Base-by-base conservation (phyloP, 495 filamentous ascomycete species). In the Lophiotrema nucula region DNA sequence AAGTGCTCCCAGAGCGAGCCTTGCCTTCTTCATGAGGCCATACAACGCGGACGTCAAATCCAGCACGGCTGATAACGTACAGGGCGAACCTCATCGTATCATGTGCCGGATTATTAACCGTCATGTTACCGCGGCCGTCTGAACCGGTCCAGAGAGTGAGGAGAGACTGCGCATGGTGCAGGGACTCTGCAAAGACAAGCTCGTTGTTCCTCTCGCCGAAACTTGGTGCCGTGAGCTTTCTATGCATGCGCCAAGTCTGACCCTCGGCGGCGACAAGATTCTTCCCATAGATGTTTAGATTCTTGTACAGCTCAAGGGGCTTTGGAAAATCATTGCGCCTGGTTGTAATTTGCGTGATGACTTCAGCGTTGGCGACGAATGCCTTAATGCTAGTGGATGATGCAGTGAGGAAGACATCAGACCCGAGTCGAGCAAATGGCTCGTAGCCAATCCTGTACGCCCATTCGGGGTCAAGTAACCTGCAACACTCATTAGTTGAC, bases 121-220 rank as follows among this genome's bases (percentile, higher is more conserved):
- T 81, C 31, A 67, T 68, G 43, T 72, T 75, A 8, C 58, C 69
- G 16, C 69, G 62, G 2, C 53, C 64, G 26, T 66, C 65, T 11
- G 53, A 47, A 35, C 67, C 66, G 31, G 79, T 69, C 79, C 83
- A 86, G 24, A 74, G 58, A 24, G 67, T 63, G 4, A 86, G 52
- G 74, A 88, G 78, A 18, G 78, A 76, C 56, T 73, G 68, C 0
- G 81, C 77, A 67, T 88, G 84, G 23, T 69, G 70, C 51, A 87
- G 70, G 12, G 77, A 78, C 60, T 88, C 84, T 39, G 54, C 65
- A 65, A 86, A 88, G 2, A 87, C 83, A 46, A 84, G 56, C 2
- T 77, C 77, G 48, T 86, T 86, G 70, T 88, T 88, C 73, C 78
- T 85, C 72, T 89, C 86, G 43, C 83, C 83, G 68, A 89, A 89